Evolutionary conservation across 2,329 filamentous ascomycete species (phyloP).

Genomic region (Nigrograna mackinnonii): DNA sequence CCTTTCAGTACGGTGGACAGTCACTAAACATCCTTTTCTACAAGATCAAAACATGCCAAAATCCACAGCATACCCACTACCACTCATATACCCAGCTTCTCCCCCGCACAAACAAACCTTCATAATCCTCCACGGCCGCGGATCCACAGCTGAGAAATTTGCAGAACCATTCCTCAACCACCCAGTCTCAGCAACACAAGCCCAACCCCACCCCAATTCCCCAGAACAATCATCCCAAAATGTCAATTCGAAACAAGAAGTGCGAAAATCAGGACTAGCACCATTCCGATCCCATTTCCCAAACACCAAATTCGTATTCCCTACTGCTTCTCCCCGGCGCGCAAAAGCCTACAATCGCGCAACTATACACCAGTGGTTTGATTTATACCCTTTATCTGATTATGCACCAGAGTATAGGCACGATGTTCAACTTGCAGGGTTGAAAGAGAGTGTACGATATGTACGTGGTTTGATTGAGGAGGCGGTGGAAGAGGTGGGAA

Average conservation of each 20-base stretch:
- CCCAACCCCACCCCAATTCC: neutral
- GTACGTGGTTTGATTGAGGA: constrained; percentile 16
- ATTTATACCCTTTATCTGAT: constrained; percentile 48
- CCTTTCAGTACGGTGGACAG: no score
- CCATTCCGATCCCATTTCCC: constrained; percentile 34
- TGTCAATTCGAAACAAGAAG: no score
- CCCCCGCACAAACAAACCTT: constrained; percentile 11
- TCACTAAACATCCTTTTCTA: no score
- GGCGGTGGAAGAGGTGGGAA: constrained; percentile 21
- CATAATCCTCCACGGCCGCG: constrained; percentile 23
- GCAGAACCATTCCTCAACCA: constrained; percentile 14
- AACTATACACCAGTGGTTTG: constrained; percentile 57
- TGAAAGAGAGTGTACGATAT: constrained; percentile 45
- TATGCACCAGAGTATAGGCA: constrained; percentile 40
- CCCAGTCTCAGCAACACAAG: constrained; percentile 6
- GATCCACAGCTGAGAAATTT: constrained; percentile 20
- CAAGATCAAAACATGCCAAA: no score
- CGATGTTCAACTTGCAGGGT: constrained; percentile 49
- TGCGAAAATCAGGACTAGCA: no score
- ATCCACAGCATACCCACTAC: constrained; percentile 1
- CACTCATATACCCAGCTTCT: constrained; percentile 10
- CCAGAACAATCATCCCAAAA: neutral
- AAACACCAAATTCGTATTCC: constrained; percentile 56
- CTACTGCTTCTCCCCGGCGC: constrained; percentile 51
- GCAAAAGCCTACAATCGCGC: constrained; percentile 48